phyloP scores from a whole-genome alignment of 768 basidiomycete species.

The Scleroderma bovista region DNA sequence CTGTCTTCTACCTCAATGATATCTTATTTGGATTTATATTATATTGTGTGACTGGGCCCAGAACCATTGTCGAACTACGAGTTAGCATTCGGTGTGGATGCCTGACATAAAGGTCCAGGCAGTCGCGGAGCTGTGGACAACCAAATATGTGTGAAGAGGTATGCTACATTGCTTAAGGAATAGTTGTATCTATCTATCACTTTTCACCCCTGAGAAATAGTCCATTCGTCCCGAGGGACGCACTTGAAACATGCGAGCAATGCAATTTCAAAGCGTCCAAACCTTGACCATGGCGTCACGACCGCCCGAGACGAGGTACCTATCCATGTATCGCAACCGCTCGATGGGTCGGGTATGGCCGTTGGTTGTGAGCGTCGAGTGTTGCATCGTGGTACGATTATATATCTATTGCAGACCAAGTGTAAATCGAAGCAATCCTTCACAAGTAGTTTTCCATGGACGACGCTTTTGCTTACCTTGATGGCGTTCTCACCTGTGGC shows the following conservation, averaged over 20 bases:
- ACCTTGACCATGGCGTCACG: conserved; percentile 84
- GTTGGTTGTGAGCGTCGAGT: conserved; percentile 78
- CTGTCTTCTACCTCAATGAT: too few species aligned
- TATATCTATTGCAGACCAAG: conserved; percentile 56
- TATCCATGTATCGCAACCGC: conserved; percentile 91
- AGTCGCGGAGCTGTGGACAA: too few species aligned
- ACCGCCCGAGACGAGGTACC: conserved; percentile 87
- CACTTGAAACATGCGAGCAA: not conserved
- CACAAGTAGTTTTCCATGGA: not conserved
- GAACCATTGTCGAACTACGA: too few species aligned
- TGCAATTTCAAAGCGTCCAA: conserved; percentile 73
- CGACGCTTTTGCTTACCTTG: conserved; percentile 51
- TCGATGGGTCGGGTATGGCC: conserved; percentile 92
- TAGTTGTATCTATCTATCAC: conserved; percentile 14
- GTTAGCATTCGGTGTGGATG: too few species aligned
- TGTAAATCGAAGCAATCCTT: not conserved
- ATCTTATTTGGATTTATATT: too few species aligned
- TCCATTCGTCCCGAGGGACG: too few species aligned
- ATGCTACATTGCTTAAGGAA: conserved; percentile 24
- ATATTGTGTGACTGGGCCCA: too few species aligned
- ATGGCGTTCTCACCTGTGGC: conserved; percentile 91
- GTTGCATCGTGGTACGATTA: conserved; percentile 90
- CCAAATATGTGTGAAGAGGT: conserved; percentile 8
- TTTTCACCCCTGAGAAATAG: not conserved
- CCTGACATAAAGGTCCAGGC: too few species aligned